A percentile compares a stretch with the other conserved stretches of the same genome.
Conservation (phyloP, 495 filamentous ascomycete genomes). For the Podospora didyma region DNA sequence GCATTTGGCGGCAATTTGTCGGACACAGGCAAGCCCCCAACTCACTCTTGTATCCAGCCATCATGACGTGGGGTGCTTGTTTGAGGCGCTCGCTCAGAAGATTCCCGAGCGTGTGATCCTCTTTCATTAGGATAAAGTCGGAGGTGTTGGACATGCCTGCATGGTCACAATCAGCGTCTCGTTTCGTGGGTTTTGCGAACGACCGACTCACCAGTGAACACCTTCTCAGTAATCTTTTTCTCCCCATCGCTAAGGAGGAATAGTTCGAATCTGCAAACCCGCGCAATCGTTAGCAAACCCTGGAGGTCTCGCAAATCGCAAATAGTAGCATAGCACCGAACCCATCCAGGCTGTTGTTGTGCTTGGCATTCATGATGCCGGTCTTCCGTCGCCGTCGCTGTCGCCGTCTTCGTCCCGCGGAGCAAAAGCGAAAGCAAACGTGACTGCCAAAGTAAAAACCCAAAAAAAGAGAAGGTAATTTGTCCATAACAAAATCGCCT, state of each 20-base stretch:
- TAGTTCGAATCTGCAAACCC: constrained; percentile 70
- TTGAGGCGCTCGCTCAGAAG: constrained; percentile 77
- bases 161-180: not conserved
- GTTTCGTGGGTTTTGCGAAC: too few species aligned
- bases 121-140: constrained; percentile 91
- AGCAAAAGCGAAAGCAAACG: too few species aligned
- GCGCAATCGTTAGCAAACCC: constrained; percentile 16
- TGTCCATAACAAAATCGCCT: too few species aligned
- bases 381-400: too few species aligned
- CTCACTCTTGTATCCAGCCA: constrained; percentile 83
- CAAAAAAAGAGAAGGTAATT: too few species aligned
- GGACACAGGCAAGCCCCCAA: not conserved
- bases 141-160: constrained; percentile 78
- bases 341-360: not conserved
- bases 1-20: not conserved
- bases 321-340: too few species aligned
- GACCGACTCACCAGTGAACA: constrained; percentile 73
- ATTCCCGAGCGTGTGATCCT: constrained; percentile 95
- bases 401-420: too few species aligned
- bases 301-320: too few species aligned
- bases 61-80: constrained; percentile 71
- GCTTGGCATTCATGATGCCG: not conserved
- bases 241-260: constrained; percentile 83
- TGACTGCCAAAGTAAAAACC: too few species aligned
- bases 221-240: constrained; percentile 82